Evolutionary conservation across 495 filamentous ascomycete genomes (phyloP).

Genomic region (Amphirosellinia nigrospora): DNA sequence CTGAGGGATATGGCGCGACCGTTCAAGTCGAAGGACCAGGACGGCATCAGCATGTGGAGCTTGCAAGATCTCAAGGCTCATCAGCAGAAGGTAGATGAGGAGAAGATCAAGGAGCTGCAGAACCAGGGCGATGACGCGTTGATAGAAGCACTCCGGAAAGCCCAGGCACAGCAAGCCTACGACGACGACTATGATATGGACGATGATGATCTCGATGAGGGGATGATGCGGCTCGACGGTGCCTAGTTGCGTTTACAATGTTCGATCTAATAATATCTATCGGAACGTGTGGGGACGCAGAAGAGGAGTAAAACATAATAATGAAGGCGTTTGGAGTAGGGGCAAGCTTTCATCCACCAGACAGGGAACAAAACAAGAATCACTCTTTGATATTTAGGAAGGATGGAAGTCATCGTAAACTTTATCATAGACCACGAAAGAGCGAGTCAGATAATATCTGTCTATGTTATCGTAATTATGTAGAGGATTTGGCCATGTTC

Average conservation of each 20-base stretch:
- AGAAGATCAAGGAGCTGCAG: constrained; percentile 53
- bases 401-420: neutral
- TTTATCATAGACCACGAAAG: neutral
- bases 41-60: constrained; percentile 92
- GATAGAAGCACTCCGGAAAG: constrained; percentile 28
- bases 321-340: constrained; percentile 2
- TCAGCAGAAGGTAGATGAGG: constrained; percentile 76
- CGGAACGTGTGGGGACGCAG: neutral
- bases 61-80: constrained; percentile 75
- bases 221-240: constrained; percentile 66
- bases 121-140: constrained; percentile 31
- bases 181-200: constrained; percentile 63
- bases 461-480: constrained; percentile 7
- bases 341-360: neutral
- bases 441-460: neutral
- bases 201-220: constrained; percentile 65
- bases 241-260: constrained; percentile 7
- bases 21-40: constrained; percentile 80
- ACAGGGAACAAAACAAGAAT: neutral
- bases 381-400: neutral
- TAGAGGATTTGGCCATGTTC: constrained; percentile 78
- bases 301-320: constrained; percentile 6
- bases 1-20: constrained; percentile 89
- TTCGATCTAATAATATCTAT: neutral
- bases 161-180: constrained; percentile 27